These are phyloP conservation scores for Crataegus laevigata DNA, from an alignment of 306 rosid genomes.

Conservation along the genomic window DNA sequence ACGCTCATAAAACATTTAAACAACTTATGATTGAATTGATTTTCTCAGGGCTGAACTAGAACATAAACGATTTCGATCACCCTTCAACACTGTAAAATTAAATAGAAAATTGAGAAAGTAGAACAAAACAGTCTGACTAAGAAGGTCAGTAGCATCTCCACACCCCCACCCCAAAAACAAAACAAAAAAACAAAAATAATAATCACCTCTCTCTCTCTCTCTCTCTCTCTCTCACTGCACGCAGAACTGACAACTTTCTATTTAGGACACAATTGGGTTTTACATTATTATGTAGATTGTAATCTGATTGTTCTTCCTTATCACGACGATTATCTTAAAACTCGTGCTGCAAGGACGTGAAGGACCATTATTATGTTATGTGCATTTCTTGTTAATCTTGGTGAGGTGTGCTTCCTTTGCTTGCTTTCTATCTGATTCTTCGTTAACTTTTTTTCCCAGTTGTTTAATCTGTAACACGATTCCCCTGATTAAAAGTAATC, in stretches of 20 bases:
- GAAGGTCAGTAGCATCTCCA: no score
- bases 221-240: not conserved
- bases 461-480: constrained; percentile 5
- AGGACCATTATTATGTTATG: constrained; percentile 19
- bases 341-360: constrained; percentile 23
- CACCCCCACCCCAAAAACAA: no score
- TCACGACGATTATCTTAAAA: constrained; percentile 26
- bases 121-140: no score
- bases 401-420: constrained; percentile 14
- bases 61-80: not conserved
- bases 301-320: constrained; percentile 27
- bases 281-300: constrained; percentile 8
- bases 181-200: no score
- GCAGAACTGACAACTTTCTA: not conserved
- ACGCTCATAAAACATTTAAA: no score
- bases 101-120: no score
- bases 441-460: not conserved
- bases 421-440: constrained; percentile 14
- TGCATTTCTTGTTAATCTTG: not conserved
- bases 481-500: constrained; percentile 26
- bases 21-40: no score
- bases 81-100: not conserved
- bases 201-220: not conserved
- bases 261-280: not conserved
- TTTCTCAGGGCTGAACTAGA: no score